A percentile compares a stretch with the other conserved stretches of the same genome.
Conservation (phyloP, 306 rosid species). For the Ammopiptanthus mongolicus region DNA sequence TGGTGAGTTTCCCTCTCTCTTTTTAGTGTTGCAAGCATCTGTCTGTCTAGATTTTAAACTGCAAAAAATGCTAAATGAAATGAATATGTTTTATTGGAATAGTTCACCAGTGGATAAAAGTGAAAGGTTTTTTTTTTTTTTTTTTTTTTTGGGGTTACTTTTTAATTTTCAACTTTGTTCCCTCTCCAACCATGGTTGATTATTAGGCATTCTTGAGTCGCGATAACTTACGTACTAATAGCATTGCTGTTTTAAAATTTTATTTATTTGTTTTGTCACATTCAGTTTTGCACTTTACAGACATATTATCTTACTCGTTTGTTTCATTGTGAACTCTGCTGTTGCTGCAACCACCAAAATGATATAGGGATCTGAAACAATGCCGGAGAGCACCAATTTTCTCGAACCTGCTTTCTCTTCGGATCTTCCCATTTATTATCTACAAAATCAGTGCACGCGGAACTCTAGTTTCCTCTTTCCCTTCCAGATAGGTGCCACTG, state of each 20-base stretch:
- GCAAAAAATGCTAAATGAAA: too few species aligned
- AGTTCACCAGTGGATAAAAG: neutral
- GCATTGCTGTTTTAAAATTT: neutral
- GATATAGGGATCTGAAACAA: slow-evolving; percentile 64
- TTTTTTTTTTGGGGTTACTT: too few species aligned
- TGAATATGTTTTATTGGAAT: too few species aligned
- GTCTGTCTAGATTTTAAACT: neutral
- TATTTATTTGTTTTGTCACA: neutral
- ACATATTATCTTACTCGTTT: neutral
- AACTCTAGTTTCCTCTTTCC: slow-evolving; percentile 32
- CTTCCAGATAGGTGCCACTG: neutral
- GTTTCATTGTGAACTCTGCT: neutral
- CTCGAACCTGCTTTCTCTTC: slow-evolving; percentile 60
- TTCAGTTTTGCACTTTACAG: neutral
- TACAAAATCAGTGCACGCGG: slow-evolving; percentile 48
- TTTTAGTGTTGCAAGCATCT: neutral
- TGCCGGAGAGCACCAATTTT: slow-evolving; percentile 29
- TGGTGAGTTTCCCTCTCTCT: slow-evolving; percentile 37
- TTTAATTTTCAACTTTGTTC: too few species aligned
- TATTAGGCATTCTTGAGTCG: too few species aligned
- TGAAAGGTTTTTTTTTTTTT: neutral
- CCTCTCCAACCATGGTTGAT: too few species aligned
- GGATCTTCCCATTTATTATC: slow-evolving; percentile 40
- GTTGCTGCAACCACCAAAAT: slow-evolving; percentile 19
- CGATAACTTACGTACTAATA: too few species aligned